These are phyloP conservation scores for Dittrichia graveolens DNA, from an alignment of 129 eudicot species.

Conservation along the genomic window DNA sequence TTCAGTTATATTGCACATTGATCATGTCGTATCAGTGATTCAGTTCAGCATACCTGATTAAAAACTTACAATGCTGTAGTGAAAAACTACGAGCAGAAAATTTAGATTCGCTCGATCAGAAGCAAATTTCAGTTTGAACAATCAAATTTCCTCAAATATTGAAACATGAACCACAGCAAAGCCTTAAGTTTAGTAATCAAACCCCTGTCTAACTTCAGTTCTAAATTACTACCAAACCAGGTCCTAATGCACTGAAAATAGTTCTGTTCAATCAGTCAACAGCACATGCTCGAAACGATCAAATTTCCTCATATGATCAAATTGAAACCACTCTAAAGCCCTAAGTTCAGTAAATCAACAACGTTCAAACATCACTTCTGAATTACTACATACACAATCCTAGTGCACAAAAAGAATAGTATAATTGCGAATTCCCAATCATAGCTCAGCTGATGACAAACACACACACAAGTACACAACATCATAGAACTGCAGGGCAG, in stretches of 20 bases:
- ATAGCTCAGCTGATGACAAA: neutral
- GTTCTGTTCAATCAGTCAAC: too few species aligned
- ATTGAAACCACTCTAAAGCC: constrained; percentile 16
- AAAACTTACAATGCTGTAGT: neutral
- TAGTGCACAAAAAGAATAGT: neutral
- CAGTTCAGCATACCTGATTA: constrained; percentile 5
- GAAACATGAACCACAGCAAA: constrained; percentile 9
- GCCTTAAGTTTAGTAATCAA: constrained; percentile 17
- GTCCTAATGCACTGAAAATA: neutral
- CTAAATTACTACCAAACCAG: neutral
- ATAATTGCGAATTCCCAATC: neutral
- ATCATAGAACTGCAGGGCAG: neutral
- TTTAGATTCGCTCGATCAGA: constrained; percentile 5
- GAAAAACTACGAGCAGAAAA: neutral
- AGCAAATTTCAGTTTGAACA: constrained; percentile 5
- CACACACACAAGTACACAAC: neutral
- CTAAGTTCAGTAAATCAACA: constrained; percentile 14
- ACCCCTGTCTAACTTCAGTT: neutral
- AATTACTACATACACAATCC: constrained; percentile 6
- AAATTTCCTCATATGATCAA: neutral
- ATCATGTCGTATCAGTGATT: constrained; percentile 2
- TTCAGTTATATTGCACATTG: neutral
- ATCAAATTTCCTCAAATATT: constrained; percentile 8
- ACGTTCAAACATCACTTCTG: neutral
- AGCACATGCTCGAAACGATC: neutral